Percentiles rank a stretch among this genome's conserved stretches.
These are phyloP conservation scores for Pichia pseudocactophila DNA, from an alignment of 805 yeast genomes.

Conservation along the genomic window DNA sequence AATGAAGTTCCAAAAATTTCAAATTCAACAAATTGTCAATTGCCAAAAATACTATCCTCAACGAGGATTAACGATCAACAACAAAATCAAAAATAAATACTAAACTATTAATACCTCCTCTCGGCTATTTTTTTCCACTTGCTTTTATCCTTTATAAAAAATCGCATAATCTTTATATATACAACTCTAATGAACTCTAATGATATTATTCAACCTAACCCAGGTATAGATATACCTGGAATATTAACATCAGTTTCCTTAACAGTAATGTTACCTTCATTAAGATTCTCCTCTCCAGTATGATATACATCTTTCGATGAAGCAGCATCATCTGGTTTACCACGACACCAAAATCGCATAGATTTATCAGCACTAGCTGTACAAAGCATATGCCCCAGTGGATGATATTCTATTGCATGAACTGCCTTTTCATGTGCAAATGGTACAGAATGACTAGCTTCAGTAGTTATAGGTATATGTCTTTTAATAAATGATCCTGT, in stretches of 20 bases:
- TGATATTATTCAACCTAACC: too few relatives aligned
- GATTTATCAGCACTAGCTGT: conserved; percentile 93
- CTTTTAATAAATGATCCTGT: background rate
- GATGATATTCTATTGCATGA: conserved; percentile 85
- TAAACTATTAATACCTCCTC: too few relatives aligned
- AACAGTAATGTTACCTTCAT: background rate
- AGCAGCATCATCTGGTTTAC: conserved; percentile 81
- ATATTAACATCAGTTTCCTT: background rate
- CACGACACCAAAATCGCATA: conserved; percentile 89
- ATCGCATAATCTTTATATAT: too few relatives aligned
- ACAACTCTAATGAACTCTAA: too few relatives aligned
- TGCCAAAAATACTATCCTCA: conserved; percentile 11
- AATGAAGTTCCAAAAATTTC: conserved; percentile 6
- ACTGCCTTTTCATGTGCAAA: conserved; percentile 93
- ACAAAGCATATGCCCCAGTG: conserved; percentile 83
- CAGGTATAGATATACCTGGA: conserved; percentile 13
- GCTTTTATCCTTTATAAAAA: too few relatives aligned
- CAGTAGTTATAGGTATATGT: conserved; percentile 6
- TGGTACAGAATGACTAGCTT: conserved; percentile 52
- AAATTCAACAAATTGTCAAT: background rate
- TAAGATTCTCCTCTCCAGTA: conserved; percentile 32
- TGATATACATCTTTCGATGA: conserved; percentile 78
- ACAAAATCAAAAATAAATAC: too few relatives aligned
- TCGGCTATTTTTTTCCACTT: too few relatives aligned
- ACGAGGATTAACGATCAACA: conserved; percentile 9